Evolutionary conservation across 371 early-diverging fungal species (phyloP).

Genomic region (Actinomortierella wolfii): DNA sequence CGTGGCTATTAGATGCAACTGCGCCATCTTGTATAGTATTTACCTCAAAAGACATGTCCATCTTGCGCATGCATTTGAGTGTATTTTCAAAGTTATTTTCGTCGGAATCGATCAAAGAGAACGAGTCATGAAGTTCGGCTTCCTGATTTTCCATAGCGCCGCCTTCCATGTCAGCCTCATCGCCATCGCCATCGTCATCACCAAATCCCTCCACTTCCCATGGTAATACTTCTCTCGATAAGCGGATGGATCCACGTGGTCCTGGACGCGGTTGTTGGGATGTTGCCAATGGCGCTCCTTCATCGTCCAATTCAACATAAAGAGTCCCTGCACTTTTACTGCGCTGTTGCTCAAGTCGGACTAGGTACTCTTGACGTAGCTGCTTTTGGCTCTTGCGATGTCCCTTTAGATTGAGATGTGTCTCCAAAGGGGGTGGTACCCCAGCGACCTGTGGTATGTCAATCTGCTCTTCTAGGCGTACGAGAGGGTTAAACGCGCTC

Average conservation of each 20-base stretch:
- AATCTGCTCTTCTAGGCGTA: slow-evolving; percentile 10
- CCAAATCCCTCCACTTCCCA: slow-evolving; percentile 18
- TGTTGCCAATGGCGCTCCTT: background rate
- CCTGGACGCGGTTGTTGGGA: background rate
- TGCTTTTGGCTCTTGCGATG: background rate
- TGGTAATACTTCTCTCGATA: slow-evolving; percentile 25
- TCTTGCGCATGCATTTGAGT: too few species aligned
- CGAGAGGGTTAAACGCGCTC: slow-evolving; percentile 8
- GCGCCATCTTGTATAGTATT: too few species aligned
- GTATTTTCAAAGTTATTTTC: too few species aligned
- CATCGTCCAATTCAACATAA: slow-evolving; percentile 21
- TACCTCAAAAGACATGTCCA: too few species aligned
- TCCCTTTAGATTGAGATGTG: too few species aligned
- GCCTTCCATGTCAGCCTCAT: too few species aligned
- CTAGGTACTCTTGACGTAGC: slow-evolving; percentile 12
- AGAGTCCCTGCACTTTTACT: slow-evolving; percentile 11
- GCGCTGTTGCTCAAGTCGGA: slow-evolving; percentile 13
- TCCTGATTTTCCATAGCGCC: too few species aligned
- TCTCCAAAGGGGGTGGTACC: slow-evolving; percentile 10
- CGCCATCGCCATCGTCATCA: slow-evolving; percentile 5
- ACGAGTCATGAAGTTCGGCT: too few species aligned
- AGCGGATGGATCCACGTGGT: background rate
- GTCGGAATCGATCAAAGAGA: too few species aligned
- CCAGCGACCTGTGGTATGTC: slow-evolving; percentile 24
- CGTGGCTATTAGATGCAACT: too few species aligned